phyloP scores from a whole-genome alignment of 2,329 filamentous ascomycete species.

The Onygena corvina region DNA sequence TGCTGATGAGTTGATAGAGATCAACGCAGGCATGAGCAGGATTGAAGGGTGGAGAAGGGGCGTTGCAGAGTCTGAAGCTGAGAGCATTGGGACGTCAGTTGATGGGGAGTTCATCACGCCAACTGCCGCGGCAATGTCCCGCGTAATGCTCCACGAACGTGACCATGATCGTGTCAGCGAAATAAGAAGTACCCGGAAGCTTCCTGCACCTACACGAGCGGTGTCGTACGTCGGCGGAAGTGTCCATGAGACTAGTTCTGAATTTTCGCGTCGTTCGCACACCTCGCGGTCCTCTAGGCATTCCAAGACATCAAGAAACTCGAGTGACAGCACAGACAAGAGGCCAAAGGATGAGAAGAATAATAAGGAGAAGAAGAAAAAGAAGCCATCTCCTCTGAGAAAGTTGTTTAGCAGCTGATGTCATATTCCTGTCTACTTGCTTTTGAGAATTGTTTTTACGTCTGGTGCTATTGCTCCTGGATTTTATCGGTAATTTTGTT shows the following conservation, averaged over 20 bases:
- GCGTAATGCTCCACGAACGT: conserved; percentile 23
- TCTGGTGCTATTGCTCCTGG: not conserved
- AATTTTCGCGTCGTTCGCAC: conserved; percentile 10
- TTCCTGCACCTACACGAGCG: not conserved
- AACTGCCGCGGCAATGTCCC: conserved; percentile 40
- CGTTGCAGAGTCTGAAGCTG: conserved; percentile 46
- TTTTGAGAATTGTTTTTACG: not conserved
- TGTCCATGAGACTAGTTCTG: conserved; percentile 7
- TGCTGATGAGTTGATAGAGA: conserved; percentile 47
- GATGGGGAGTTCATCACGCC: conserved; percentile 56
- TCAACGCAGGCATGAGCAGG: conserved; percentile 39
- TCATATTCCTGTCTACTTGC: not conserved
- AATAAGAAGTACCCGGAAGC: conserved; percentile 13
- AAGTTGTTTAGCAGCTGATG: conserved; percentile 8
- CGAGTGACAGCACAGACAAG: conserved; percentile 5
- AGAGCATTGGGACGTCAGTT: conserved; percentile 47
- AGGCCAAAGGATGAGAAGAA: conserved; percentile 12
- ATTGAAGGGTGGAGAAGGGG: conserved; percentile 54
- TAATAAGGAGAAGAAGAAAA: conserved; percentile 12
- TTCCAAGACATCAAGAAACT: conserved; percentile 7
- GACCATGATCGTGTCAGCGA: conserved; percentile 25
- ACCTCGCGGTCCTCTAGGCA: conserved; percentile 8
- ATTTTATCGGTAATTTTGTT: no score
- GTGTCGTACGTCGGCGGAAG: not conserved
- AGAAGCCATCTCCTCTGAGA: conserved; percentile 11